Base-by-base conservation (phyloP, 1,139 yeast species). In the Blastobotrys serpentis region DNA sequence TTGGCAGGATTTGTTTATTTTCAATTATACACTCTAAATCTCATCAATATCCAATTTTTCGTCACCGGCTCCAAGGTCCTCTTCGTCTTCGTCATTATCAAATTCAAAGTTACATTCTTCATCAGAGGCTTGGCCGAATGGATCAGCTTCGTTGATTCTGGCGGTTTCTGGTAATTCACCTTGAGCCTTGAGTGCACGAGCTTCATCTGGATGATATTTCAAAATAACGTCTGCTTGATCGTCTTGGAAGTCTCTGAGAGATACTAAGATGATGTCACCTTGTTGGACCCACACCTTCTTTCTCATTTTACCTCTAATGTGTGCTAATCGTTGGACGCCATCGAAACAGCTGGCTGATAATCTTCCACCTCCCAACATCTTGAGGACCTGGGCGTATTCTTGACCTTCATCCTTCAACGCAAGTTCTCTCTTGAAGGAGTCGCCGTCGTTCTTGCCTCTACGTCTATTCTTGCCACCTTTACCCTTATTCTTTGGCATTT, bases 221-320 rank as follows among this genome's bases (percentile, higher is more conserved):
- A 92, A 95, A 49, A 94, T 92, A 59, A 94, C 98, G 69, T 94
- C 99, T 75, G 97, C 94, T 70, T 86, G 95, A 58, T 88, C 96
- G 66, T 92, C 98, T 73, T 94, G 97, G 82, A 92, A 94, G 66
- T 94, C 99, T 78, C 99, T 88, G 65, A 94, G 80, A 4, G 97
- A 89, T 43, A 92, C 92, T 65, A 94, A 76, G 59, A 94, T 89
- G 62, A 94, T 94, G 68, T 94, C 99, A 73, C 98, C 98, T 72
- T 89, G 98, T 42, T 88, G 86, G 88, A 94, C 90, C 99, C 99
- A 94, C 55, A 90, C 98, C 81, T 92, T 92, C 84, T 94, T 94
- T 79, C 99, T 86, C 75, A 94, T 81, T 71, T 94, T 94, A 61
- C 99, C 99, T 78, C 99, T 86, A 65, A 94, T 94, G 68, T 92